Evolutionary conservation across 768 basidiomycete genomes (phyloP).

Genomic region (Myochromella boudieri): DNA sequence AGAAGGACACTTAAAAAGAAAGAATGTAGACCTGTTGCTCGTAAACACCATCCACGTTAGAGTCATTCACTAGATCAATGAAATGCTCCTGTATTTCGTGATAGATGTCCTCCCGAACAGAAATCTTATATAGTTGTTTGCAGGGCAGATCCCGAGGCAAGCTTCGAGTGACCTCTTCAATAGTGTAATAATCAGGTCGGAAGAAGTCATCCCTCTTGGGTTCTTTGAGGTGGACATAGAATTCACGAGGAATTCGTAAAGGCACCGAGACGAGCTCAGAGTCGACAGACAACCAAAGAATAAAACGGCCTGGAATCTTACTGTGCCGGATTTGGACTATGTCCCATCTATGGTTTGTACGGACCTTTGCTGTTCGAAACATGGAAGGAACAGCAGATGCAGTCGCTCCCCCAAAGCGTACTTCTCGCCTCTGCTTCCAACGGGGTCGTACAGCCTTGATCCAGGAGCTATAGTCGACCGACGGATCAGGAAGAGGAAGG

Average conservation of each 20-base stretch:
- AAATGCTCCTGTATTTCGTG: slow-evolving; percentile 88
- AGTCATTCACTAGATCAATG: slow-evolving; percentile 88
- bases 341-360: slow-evolving; percentile 80
- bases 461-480: slow-evolving; percentile 71
- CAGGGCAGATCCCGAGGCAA: slow-evolving; percentile 80
- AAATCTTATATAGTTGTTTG: slow-evolving; percentile 78
- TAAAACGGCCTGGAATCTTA: slow-evolving; percentile 76
- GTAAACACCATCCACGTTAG: slow-evolving; percentile 92
- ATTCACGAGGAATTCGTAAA: slow-evolving; percentile 85
- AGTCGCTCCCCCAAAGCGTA: slow-evolving; percentile 39
- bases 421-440: slow-evolving; percentile 68
- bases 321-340: slow-evolving; percentile 86
- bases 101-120: slow-evolving; percentile 82
- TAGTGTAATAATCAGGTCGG: slow-evolving; percentile 63
- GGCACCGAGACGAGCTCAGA: slow-evolving; percentile 76
- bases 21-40: slow-evolving; percentile 73
- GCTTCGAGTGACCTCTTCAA: slow-evolving; percentile 71
- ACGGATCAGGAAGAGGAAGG: slow-evolving; percentile 60
- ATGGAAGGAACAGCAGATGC: slow-evolving; percentile 63
- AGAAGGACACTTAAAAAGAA: background rate
- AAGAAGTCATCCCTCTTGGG: slow-evolving; percentile 62
- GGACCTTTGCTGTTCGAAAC: slow-evolving; percentile 63
- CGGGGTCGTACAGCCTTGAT: slow-evolving; percentile 71
- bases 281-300: slow-evolving; percentile 85
- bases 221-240: slow-evolving; percentile 88